These are phyloP conservation scores for Leccinum arenicola DNA, from an alignment of 768 basidiomycete genomes.

Conservation along the genomic window DNA sequence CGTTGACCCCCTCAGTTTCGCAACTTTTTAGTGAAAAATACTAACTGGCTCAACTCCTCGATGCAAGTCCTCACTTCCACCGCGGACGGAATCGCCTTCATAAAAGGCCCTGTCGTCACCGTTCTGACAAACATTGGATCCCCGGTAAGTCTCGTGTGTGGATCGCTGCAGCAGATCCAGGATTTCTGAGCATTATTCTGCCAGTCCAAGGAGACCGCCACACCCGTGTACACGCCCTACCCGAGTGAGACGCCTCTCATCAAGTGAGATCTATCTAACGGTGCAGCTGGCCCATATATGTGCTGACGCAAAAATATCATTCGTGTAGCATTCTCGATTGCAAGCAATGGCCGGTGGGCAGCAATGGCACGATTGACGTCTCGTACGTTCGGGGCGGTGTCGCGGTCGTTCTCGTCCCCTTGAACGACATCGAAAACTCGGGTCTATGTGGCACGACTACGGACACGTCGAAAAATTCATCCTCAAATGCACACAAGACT, in stretches of 20 bases:
- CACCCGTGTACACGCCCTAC: constrained; percentile 57
- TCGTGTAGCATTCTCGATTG: constrained; percentile 57
- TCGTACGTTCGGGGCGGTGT: constrained; percentile 64
- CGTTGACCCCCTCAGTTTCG: not conserved
- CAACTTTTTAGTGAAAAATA: constrained; percentile 40
- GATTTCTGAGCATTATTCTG: not conserved
- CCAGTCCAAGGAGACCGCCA: constrained; percentile 53
- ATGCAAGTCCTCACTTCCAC: constrained; percentile 50
- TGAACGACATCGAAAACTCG: constrained; percentile 32
- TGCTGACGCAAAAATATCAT: not conserved
- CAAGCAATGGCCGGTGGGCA: constrained; percentile 64
- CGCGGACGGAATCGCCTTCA: constrained; percentile 54
- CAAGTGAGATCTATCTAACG: constrained; percentile 43
- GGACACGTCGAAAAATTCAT: not conserved
- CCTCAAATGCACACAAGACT: not conserved
- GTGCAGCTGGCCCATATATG: not conserved
- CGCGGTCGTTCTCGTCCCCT: constrained; percentile 39
- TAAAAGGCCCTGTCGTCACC: constrained; percentile 60
- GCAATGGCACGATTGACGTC: constrained; percentile 57
- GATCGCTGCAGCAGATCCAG: not conserved
- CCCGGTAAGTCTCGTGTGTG: constrained; percentile 42
- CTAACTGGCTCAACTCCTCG: constrained; percentile 50
- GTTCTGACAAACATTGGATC: constrained; percentile 74
- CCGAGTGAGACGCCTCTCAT: constrained; percentile 45
- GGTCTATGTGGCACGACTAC: constrained; percentile 34